These are phyloP conservation scores for Omphalotus guepiniiformis DNA, from an alignment of 768 basidiomycete species.

Conservation along the genomic window DNA sequence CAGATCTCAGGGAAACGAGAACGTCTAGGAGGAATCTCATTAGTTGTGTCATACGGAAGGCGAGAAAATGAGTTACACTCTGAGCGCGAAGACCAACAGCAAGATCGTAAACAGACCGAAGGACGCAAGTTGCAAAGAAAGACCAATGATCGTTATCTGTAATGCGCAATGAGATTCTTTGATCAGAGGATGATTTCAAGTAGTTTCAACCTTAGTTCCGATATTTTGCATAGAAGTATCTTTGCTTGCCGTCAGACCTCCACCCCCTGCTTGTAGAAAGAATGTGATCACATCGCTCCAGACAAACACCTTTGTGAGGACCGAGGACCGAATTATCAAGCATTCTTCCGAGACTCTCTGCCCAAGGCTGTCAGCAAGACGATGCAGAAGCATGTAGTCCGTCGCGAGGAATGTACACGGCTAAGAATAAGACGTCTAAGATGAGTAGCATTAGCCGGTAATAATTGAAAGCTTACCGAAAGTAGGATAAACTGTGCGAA, in stretches of 20 bases:
- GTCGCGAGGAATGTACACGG: slow-evolving; percentile 58
- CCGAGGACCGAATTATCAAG: slow-evolving; percentile 33
- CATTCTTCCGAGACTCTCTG: slow-evolving; percentile 32
- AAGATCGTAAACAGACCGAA: slow-evolving; percentile 35
- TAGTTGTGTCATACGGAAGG: too few species aligned
- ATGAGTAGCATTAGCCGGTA: neutral
- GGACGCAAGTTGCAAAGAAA: slow-evolving; percentile 39
- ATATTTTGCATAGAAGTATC: slow-evolving; percentile 10
- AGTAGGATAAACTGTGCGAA: slow-evolving; percentile 1
- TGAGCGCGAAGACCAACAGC: slow-evolving; percentile 30
- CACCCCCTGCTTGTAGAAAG: slow-evolving; percentile 42
- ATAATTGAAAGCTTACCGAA: neutral
- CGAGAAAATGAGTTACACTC: slow-evolving; percentile 19
- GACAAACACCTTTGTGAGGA: slow-evolving; percentile 46
- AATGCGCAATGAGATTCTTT: neutral
- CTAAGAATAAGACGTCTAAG: slow-evolving; percentile 18
- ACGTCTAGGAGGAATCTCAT: neutral
- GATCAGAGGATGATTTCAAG: neutral
- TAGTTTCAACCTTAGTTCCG: slow-evolving; percentile 24
- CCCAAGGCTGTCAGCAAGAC: slow-evolving; percentile 29
- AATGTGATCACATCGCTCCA: slow-evolving; percentile 49
- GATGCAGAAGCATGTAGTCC: slow-evolving; percentile 49
- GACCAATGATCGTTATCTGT: slow-evolving; percentile 37
- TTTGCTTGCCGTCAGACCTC: slow-evolving; percentile 25
- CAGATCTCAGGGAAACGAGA: neutral